A percentile compares a stretch with the other conserved stretches of the same genome.
phyloP scores from a whole-genome alignment of 2,329 filamentous ascomycete species.

The Penicillium capsulatum region DNA sequence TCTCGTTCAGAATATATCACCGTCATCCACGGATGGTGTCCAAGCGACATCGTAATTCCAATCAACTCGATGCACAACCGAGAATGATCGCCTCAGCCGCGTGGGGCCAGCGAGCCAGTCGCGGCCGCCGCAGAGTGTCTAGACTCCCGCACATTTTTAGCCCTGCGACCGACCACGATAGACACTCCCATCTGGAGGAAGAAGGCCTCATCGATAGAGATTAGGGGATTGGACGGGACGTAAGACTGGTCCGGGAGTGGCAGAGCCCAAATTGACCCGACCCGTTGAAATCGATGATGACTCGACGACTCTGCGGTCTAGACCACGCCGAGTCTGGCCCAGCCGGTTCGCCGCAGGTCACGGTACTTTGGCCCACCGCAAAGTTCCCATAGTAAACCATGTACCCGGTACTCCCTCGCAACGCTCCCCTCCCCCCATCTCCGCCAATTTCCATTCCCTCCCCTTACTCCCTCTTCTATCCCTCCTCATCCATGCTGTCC shows the following conservation, averaged over 20 bases:
- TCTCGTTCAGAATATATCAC: too few species aligned
- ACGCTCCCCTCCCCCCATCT: slow-evolving; percentile 9
- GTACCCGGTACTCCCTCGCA: slow-evolving; percentile 16
- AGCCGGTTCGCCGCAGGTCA: not conserved
- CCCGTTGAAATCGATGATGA: slow-evolving; percentile 20
- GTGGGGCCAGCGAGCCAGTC: slow-evolving; percentile 13
- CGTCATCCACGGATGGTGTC: too few species aligned
- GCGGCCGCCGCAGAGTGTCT: slow-evolving; percentile 6
- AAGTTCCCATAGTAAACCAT: not conserved
- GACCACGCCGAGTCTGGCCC: slow-evolving; percentile 21
- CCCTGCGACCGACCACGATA: not conserved
- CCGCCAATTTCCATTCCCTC: slow-evolving; percentile 13
- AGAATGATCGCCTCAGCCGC: slow-evolving; percentile 21
- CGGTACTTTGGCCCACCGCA: not conserved
- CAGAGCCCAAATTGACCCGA: too few species aligned
- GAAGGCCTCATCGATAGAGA: too few species aligned
- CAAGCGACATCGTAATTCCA: slow-evolving; percentile 1
- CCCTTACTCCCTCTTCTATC: slow-evolving; percentile 4
- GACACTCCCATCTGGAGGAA: too few species aligned
- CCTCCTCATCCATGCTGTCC: slow-evolving; percentile 20
- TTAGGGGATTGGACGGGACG: too few species aligned
- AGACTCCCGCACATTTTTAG: slow-evolving; percentile 14
- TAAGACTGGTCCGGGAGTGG: too few species aligned
- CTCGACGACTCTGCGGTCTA: slow-evolving; percentile 25
- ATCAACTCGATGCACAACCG: slow-evolving; percentile 22